Conservation (phyloP, 805 yeast species). For the Saccharomycodes ludwigii region DNA sequence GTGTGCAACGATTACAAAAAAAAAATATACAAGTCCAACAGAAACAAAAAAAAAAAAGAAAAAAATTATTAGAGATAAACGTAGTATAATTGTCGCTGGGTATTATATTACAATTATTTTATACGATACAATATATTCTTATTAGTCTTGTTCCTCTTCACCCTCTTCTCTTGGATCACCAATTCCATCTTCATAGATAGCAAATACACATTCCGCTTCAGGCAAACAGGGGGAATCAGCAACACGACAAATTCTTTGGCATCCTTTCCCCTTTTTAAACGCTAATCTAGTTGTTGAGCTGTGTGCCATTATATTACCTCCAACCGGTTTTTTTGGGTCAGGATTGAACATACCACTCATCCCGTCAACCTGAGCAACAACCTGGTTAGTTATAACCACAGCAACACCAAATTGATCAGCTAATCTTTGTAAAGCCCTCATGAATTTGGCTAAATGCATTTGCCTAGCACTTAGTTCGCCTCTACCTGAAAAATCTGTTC, state of each 20-base stretch:
- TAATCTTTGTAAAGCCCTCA: conserved; percentile 81
- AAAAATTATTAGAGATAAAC: too few species aligned
- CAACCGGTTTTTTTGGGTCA: conserved; percentile 96
- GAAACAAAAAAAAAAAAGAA: too few species aligned
- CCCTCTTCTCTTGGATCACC: conserved; percentile 90
- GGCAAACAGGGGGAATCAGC: conserved; percentile 96
- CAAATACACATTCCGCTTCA: conserved; percentile 89
- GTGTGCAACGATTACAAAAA: too few species aligned
- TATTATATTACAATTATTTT: too few species aligned
- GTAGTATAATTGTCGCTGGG: too few species aligned
- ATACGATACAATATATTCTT: too few species aligned
- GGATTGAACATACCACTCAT: conserved; percentile 59
- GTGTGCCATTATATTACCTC: conserved; percentile 96
- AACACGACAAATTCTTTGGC: conserved; percentile 85
- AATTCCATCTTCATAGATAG: conserved; percentile 91
- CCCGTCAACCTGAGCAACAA: conserved; percentile 95
- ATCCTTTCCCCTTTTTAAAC: conserved; percentile 83
- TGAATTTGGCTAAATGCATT: conserved; percentile 82
- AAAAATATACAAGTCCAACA: too few species aligned
- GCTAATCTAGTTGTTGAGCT: conserved; percentile 88
- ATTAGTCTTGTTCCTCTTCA: conserved; percentile 18
- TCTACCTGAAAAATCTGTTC: conserved; percentile 91
- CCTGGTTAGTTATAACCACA: conserved; percentile 90
- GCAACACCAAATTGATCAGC: conserved; percentile 99
- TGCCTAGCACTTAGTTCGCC: conserved; percentile 95